Evolutionary conservation across 106 monocot genomes (phyloP), one percentile per base, ranked within the genome.

Genomic region (Platanthera guangdongensis): DNA sequence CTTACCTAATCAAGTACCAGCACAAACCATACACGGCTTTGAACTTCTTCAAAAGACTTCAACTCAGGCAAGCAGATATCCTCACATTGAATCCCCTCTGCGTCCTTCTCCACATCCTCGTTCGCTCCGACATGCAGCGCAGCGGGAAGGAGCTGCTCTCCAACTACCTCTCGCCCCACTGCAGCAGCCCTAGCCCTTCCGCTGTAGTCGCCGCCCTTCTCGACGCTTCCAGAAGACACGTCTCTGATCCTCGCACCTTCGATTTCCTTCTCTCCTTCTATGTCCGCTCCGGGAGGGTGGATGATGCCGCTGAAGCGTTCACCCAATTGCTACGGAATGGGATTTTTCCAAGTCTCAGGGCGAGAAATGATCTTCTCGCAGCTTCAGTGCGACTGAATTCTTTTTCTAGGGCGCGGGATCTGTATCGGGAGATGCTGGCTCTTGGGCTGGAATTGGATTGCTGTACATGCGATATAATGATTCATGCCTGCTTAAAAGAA

Each of bases 401-500:
- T 4, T 14, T 67, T 7, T 14, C 21, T 16, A 77, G 47, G 30
- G 85, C 87, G 12, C 69, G 73, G 8, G 71, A 82, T 9, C 10
- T 90, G 52, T 87, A 71, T 67, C 30, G 50, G 5, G 76, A 65
- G 64, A 93, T 93, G 87, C 54, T 54, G 60, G 75, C 63, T 14
- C 81, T 75, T 45, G 84, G 78, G 18, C 78, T 87, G 84, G 65
- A 69, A 50, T 52, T 86, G 1, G 81, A 90, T 79, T 82, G 79
- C 30, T 79, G 47, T 68, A 82, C 82, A 3, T 49, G 76, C 12
- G 79, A 81, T 65, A 84, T 90, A n/a, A 78, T 93, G 82, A 82
- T 90, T 80, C 73, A 75, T 25, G 80, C 74, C 0, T 92, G 89
- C 70, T 80, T 89, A 75, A 85, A 85, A 69, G 83, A 83, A 46